A percentile compares a stretch with the other conserved stretches of the same genome.
phyloP scores from a whole-genome alignment of 345 rosid species.

The Heritiera fomes region DNA sequence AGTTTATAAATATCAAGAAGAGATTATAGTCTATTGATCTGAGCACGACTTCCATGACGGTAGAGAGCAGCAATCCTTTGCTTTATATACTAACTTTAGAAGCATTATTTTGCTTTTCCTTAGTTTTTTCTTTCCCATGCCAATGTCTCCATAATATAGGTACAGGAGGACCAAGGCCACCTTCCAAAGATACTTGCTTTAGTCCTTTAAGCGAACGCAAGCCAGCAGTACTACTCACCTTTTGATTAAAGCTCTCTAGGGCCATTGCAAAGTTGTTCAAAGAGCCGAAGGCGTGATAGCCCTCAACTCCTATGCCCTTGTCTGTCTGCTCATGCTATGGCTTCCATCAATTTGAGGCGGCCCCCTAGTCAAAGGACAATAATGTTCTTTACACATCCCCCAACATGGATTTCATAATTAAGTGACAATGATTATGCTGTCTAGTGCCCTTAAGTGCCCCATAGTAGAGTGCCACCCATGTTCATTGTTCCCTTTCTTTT shows the following conservation, averaged over 20 bases:
- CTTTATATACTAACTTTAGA: not conserved
- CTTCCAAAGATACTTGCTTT: slow-evolving; percentile 24
- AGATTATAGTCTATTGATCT: not conserved
- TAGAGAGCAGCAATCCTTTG: slow-evolving; percentile 3
- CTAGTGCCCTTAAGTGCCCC: slow-evolving; percentile 18
- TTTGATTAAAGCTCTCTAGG: slow-evolving; percentile 10
- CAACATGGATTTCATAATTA: not conserved
- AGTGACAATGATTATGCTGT: slow-evolving; percentile 16
- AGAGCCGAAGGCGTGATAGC: slow-evolving; percentile 4
- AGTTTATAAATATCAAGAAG: not conserved
- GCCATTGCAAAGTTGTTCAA: slow-evolving; percentile 28
- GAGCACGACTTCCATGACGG: not conserved
- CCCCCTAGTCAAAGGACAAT: slow-evolving; percentile 25
- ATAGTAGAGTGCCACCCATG: not conserved
- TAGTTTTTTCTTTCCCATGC: not conserved
- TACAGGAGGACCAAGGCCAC: slow-evolving; percentile 6
- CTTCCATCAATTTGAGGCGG: not conserved
- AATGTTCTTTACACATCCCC: slow-evolving; percentile 21
- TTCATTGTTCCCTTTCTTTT: not conserved
- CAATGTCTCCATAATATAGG: slow-evolving; percentile 21
- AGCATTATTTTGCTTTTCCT: not conserved
- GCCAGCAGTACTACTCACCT: slow-evolving; percentile 16
- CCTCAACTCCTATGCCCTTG: not conserved
- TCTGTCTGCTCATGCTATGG: not conserved
- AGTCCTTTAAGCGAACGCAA: slow-evolving; percentile 11